Conservation (phyloP, 768 basidiomycete genomes). For the Paxillus rubicundulus region DNA sequence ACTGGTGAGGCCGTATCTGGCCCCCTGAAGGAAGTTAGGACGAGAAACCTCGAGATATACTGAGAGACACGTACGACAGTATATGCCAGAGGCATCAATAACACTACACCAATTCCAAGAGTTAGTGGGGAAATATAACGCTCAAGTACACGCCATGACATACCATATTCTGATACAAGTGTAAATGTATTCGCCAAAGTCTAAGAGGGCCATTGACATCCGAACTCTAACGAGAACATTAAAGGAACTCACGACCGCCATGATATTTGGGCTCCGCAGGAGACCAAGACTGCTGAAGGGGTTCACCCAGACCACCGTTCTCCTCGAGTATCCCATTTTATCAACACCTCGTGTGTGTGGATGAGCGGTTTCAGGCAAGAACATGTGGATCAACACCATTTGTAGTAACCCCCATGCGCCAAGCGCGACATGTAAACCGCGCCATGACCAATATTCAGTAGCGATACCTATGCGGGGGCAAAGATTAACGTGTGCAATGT, state of each 20-base stretch:
- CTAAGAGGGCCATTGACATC: constrained; percentile 35
- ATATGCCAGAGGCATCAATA: constrained; percentile 62
- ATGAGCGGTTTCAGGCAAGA: constrained; percentile 68
- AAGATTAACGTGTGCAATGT: background rate
- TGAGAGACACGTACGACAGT: constrained; percentile 51
- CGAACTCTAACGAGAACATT: constrained; percentile 15
- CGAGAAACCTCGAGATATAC: background rate
- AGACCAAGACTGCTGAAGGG: constrained; percentile 52
- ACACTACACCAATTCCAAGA: constrained; percentile 17
- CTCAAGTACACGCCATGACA: constrained; percentile 20
- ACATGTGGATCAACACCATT: constrained; percentile 39
- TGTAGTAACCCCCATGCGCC: constrained; percentile 40
- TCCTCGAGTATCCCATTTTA: constrained; percentile 30
- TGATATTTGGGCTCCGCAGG: constrained; percentile 58
- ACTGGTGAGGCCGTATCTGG: constrained; percentile 24
- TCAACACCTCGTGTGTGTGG: constrained; percentile 57
- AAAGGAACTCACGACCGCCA: constrained; percentile 45
- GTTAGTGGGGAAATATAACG: background rate
- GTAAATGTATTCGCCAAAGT: constrained; percentile 38
- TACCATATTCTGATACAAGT: constrained; percentile 31
- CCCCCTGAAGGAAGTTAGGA: constrained; percentile 41
- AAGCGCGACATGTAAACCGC: constrained; percentile 50
- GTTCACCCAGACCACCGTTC: constrained; percentile 49
- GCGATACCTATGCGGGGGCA: constrained; percentile 36
- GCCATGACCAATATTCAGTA: constrained; percentile 66